These are phyloP conservation scores for Galerina marginata DNA, from an alignment of 768 basidiomycete species.

Conservation along the genomic window DNA sequence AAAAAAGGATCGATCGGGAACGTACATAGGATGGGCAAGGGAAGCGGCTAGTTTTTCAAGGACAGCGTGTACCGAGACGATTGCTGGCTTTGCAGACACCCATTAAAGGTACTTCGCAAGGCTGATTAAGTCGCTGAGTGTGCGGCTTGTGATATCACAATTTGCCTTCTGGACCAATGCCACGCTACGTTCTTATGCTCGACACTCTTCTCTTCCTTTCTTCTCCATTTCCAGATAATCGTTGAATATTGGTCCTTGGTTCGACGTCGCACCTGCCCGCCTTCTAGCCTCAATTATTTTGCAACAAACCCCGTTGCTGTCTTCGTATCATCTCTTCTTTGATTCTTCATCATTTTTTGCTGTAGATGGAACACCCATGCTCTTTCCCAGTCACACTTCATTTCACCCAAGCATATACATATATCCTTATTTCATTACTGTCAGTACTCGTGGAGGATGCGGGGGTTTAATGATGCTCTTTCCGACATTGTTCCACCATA, in stretches of 20 bases:
- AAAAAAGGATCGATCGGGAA: background rate
- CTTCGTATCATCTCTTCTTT: background rate
- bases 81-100: background rate
- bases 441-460: slow-evolving; percentile 2
- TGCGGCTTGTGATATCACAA: background rate
- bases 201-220: background rate
- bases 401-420: background rate
- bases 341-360: background rate
- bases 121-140: slow-evolving; percentile 1
- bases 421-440: background rate
- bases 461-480: background rate
- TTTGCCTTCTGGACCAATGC: background rate
- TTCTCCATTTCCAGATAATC: slow-evolving; percentile 12
- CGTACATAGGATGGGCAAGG: background rate
- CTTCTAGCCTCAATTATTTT: background rate
- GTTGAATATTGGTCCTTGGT: background rate
- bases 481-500: background rate
- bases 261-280: background rate
- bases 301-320: background rate
- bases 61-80: background rate
- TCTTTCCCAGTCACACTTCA: background rate
- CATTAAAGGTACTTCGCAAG: background rate
- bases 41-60: background rate
- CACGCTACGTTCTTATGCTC: background rate
- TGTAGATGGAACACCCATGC: background rate